Conservation (phyloP, 2,329 filamentous ascomycete species). For the Alternaria arbusti region DNA sequence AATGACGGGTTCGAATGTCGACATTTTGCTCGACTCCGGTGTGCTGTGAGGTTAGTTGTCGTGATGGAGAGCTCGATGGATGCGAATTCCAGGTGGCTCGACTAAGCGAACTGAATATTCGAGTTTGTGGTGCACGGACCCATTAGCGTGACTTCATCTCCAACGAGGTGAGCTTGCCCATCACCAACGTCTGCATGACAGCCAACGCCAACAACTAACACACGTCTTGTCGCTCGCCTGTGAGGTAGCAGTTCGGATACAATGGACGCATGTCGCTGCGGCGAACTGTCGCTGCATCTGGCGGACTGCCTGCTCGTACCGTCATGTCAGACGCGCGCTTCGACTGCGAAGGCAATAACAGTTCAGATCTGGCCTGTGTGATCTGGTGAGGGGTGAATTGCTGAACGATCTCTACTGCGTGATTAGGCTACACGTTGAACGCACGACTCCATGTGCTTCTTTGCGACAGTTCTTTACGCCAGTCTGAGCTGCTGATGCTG, state of each 20-base stretch:
- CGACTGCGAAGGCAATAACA: neutral
- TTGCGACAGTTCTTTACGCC: neutral
- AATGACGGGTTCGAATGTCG: slow-evolving; percentile 69
- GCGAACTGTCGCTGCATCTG: neutral
- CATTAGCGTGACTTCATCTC: slow-evolving; percentile 7
- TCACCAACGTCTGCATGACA: neutral
- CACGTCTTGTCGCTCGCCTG: neutral
- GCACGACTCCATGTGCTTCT: neutral
- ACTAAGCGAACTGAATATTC: slow-evolving; percentile 14
- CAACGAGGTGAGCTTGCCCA: neutral
- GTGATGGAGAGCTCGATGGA: slow-evolving; percentile 20
- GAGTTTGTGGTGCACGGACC: slow-evolving; percentile 8
- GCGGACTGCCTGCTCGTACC: neutral
- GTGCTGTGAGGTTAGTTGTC: slow-evolving; percentile 44
- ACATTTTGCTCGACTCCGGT: slow-evolving; percentile 60
- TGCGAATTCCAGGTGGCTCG: slow-evolving; percentile 12
- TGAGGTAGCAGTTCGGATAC: neutral
- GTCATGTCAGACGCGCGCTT: neutral
- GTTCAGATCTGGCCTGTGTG: neutral
- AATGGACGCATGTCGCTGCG: neutral
- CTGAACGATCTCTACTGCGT: neutral
- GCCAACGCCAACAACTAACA: neutral
- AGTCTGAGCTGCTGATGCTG: neutral
- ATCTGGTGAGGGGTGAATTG: neutral
- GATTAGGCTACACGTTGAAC: neutral